Evolutionary conservation across 768 basidiomycete species (phyloP), one percentile per base, ranked within the genome.

Genomic region (Podaxis sp.): DNA sequence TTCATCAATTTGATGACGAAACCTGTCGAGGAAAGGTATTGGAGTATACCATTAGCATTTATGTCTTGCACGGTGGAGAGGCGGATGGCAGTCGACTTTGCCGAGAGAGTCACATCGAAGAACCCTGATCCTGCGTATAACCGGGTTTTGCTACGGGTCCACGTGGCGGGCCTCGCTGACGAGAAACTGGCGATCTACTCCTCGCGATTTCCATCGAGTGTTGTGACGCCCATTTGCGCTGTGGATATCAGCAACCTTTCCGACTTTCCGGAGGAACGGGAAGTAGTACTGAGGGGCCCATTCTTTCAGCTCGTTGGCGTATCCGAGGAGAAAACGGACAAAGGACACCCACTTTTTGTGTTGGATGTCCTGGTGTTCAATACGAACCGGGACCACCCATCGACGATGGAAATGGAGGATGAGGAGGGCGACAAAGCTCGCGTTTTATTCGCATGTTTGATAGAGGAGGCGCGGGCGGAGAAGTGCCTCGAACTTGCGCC

Each of bases 391-490:
- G 69, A 69, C 57, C 69, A 69, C 25, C 69, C 67, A 11, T 69
- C 68, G 36, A 71, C 70, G 33, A 69, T 68, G 68, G 70, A 70
- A 54, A 63, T 69, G 41, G 55, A 63, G 24, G 66, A 59, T n/a
- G 51, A 57, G 7, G 65, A 69, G 27, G 66, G 66, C 15, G 59
- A 64, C 6, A 55, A 40, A 13, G 70, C 70, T 5, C 54, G 68
- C 41, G 53, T 49, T 4, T 43, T 69, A 40, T 67, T 68, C 47
- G 60, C 57, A 41, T 61, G 64, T 38, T 59, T 68, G 58, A 66
- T 70, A 6, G 64, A 61, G 11, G 65, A 66, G 41, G 67, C 64
- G 22, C 66, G 70, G 47, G 61, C 66, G 11, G 65, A 58, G 58
- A 67, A 64, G 29, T 71, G 68, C 53, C 64, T 61, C 47, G 61